Percentiles rank a stretch among this genome's conserved stretches.
Conservation (phyloP, 1,284 basidiomycete species). For the Tetrapyrgos nigripes region DNA sequence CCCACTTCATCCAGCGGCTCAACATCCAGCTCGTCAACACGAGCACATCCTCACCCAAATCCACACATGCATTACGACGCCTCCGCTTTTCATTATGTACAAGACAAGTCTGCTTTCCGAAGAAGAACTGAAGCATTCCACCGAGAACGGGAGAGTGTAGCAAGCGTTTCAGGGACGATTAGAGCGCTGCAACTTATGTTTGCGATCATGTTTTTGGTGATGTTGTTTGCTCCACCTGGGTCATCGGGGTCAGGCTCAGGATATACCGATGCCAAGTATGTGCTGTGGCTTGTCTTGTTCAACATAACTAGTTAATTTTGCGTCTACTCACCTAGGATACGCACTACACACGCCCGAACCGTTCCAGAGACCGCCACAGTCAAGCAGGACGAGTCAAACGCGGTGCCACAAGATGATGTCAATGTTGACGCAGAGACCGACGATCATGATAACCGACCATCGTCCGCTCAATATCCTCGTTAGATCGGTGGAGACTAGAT, state of each 20-base stretch:
- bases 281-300: not conserved
- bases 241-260: not conserved
- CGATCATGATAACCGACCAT: too few species aligned
- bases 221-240: not conserved
- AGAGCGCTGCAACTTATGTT: slow-evolving; percentile 19
- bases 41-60: not conserved
- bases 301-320: too few species aligned
- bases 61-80: slow-evolving; percentile 3
- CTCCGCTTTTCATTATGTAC: not conserved
- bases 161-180: slow-evolving; percentile 11
- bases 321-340: too few species aligned
- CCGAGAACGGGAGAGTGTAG: slow-evolving; percentile 13
- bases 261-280: not conserved
- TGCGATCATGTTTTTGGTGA: not conserved
- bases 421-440: too few species aligned
- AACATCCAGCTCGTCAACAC: not conserved
- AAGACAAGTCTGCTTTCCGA: slow-evolving; percentile 8
- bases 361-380: too few species aligned
- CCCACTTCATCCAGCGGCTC: not conserved
- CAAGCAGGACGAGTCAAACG: too few species aligned
- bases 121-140: slow-evolving; percentile 14
- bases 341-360: too few species aligned
- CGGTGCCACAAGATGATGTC: too few species aligned
- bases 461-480: too few species aligned
- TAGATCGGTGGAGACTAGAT: too few species aligned